Conservation (phyloP, 2,329 filamentous ascomycete genomes). For the Huntiella moniliformis region DNA sequence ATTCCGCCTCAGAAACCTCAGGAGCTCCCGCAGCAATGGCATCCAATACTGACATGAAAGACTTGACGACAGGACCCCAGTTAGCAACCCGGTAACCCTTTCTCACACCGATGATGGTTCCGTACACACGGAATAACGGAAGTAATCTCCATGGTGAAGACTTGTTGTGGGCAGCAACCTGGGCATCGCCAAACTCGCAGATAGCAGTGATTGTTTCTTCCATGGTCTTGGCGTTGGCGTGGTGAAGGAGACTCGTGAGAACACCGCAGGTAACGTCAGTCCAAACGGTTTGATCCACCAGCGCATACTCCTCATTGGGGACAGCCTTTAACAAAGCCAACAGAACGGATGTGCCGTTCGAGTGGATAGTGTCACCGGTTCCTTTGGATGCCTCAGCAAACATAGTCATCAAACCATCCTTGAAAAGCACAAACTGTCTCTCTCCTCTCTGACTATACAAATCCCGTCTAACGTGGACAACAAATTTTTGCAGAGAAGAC, state of each 20-base stretch:
- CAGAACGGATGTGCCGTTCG: slow-evolving; percentile 36
- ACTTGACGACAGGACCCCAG: slow-evolving; percentile 49
- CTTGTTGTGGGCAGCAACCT: slow-evolving; percentile 16
- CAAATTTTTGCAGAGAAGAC: slow-evolving; percentile 48
- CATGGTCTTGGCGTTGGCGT: slow-evolving; percentile 59
- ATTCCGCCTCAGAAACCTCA: slow-evolving; percentile 20
- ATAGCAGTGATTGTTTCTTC: slow-evolving; percentile 45
- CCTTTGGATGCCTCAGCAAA: slow-evolving; percentile 66
- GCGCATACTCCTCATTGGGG: slow-evolving; percentile 29
- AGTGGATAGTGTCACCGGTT: slow-evolving; percentile 39
- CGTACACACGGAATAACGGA: slow-evolving; percentile 40
- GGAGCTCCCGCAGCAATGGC: slow-evolving; percentile 23
- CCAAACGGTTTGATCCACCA: slow-evolving; percentile 32
- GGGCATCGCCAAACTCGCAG: slow-evolving; percentile 25
- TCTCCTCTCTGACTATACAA: slow-evolving; percentile 34
- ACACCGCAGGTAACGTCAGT: slow-evolving; percentile 54
- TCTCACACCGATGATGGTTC: slow-evolving; percentile 56
- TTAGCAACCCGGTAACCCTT: slow-evolving; percentile 55
- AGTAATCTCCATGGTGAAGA: slow-evolving; percentile 16
- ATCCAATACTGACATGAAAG: slow-evolving; percentile 33
- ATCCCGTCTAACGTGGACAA: slow-evolving; percentile 54
- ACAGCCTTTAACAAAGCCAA: slow-evolving; percentile 31
- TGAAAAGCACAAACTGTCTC: slow-evolving; percentile 49
- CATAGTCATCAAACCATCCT: slow-evolving; percentile 78
- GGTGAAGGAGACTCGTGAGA: slow-evolving; percentile 65